Conservation (phyloP, 257 asterid genomes). For the Nicotiana sylvestris region DNA sequence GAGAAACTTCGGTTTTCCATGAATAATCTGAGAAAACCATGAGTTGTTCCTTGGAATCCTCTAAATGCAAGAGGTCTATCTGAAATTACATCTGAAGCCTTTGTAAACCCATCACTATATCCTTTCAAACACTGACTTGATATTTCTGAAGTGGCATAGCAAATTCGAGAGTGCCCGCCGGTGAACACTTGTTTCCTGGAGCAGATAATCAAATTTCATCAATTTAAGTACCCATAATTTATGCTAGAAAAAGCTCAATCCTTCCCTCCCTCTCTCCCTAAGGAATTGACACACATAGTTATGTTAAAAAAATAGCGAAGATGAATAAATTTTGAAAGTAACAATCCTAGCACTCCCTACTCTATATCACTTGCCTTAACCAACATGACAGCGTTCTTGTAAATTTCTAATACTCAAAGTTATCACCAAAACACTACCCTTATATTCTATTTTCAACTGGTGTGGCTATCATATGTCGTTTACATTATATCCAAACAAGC, state of each 20-base stretch:
- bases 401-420: not conserved
- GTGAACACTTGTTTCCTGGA: conserved; percentile 48
- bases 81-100: conserved; percentile 18
- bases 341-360: not conserved
- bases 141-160: conserved; percentile 29
- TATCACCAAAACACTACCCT: not conserved
- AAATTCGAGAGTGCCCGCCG: conserved; percentile 26
- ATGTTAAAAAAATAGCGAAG: not conserved
- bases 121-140: conserved; percentile 25
- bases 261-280: not conserved
- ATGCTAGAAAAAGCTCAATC: not conserved
- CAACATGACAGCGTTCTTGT: not conserved
- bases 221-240: not conserved
- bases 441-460: too few species aligned
- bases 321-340: not conserved
- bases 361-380: not conserved
- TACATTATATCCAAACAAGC: not conserved
- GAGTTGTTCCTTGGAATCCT: conserved; percentile 30
- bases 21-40: conserved; percentile 22
- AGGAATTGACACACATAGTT: not conserved
- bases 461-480: not conserved
- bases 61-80: conserved; percentile 22
- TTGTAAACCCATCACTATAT: conserved; percentile 23
- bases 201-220: conserved; percentile 2
- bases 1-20: conserved; percentile 35